Evolutionary conservation across 257 asterid genomes (phyloP), one percentile per base, ranked within the genome.

Genomic region (Petrea volubilis): DNA sequence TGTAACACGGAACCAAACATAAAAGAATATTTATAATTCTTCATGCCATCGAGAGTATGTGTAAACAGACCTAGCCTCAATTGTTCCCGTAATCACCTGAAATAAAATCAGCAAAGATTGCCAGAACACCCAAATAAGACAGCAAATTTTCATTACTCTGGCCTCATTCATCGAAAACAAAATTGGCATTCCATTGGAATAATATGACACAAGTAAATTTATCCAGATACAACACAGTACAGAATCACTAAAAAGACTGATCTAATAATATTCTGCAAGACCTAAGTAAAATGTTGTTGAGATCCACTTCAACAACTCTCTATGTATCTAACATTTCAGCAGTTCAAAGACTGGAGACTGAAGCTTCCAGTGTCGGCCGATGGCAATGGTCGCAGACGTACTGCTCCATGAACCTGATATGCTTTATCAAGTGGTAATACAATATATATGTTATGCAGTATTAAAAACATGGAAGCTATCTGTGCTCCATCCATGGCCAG

Each of bases 401-500:
- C 20, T 2, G 14, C 23, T 20, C 43, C 64, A 57, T 23, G 40
- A 31, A 12, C 21, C 60, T 21, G 41, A 58, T 31, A 24, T 36
- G 58, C 55, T 34, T 33, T 36, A 62, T 31, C 66, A 46, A 67
- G 24, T 59, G 12, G 52, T 47, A 31, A 44, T 40, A 53, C 63
- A 67, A 52, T 50, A 67, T 53, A 46, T 38, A 67, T 31, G n/a
- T 20, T 20, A 28, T 34, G 21, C 31, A 53, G 20, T 65, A 49
- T 24, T 15, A 36, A 47, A 77, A 34, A 33, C 52, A 44, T 25
- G 59, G 50, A 41, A 27, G 43, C 58, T 27, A 58, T 58, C 46
- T 59, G 51, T 44, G 13, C 64, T 14, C 44, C 47, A 27, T 38
- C 64, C 38, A 5, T 44, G 24, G 68, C 72, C 67, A 60, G 50